Conservation (phyloP, 1,284 basidiomycete species). For the Golubevia pallescens region DNA sequence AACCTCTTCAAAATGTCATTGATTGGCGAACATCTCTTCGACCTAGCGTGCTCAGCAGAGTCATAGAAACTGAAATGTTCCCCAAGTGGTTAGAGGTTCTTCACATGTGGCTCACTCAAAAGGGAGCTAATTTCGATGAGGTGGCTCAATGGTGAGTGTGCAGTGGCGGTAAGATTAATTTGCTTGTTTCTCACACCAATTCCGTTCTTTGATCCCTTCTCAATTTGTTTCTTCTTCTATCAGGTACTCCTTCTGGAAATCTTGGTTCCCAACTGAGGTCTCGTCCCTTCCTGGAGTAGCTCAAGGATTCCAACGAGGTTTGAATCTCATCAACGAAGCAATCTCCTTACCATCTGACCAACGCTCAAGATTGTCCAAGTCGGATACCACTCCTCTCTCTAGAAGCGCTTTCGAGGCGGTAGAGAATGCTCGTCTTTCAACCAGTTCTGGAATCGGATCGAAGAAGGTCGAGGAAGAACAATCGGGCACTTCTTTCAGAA, state of each 20-base stretch:
- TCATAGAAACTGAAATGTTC: constrained; percentile 75
- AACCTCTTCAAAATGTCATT: constrained; percentile 78
- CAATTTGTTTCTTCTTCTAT: background rate
- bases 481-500: constrained; percentile 74
- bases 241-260: constrained; percentile 80
- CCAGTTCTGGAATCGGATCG: background rate
- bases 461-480: constrained; percentile 12
- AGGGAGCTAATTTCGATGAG: constrained; percentile 81
- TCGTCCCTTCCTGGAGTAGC: constrained; percentile 73
- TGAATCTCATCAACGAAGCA: constrained; percentile 91
- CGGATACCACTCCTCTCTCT: constrained; percentile 66
- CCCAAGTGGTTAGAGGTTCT: constrained; percentile 93
- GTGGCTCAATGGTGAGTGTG: constrained; percentile 83
- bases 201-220: background rate
- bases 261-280: constrained; percentile 75
- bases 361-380: constrained; percentile 72
- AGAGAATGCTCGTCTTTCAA: constrained; percentile 15
- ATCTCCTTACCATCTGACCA: constrained; percentile 76
- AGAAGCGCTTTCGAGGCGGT: constrained; percentile 8
- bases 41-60: constrained; percentile 28
- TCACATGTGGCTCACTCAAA: constrained; percentile 86
- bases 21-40: constrained; percentile 79
- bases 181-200: background rate
- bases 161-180: background rate
- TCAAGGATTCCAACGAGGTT: constrained; percentile 80